These are phyloP conservation scores for Chlamydomonas sp. DNA, from an alignment of 139 green algal genomes.

Conservation along the genomic window DNA sequence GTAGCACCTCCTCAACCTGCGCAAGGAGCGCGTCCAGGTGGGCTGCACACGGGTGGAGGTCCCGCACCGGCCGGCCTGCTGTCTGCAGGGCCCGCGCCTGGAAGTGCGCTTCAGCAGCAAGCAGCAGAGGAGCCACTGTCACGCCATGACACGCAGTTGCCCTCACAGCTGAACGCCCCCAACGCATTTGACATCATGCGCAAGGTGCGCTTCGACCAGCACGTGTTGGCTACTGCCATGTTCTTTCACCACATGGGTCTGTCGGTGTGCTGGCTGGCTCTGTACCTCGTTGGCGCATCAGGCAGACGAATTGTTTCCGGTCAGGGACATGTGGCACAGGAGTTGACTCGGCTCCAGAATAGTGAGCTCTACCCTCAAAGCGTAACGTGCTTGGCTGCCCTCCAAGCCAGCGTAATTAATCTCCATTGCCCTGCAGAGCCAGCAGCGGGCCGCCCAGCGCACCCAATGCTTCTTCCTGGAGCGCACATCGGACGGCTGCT, in stretches of 20 bases:
- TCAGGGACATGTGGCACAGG: background rate
- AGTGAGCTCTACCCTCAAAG: too few species aligned
- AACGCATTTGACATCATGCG: conserved; percentile 34
- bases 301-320: background rate
- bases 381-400: too few species aligned
- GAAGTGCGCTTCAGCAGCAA: background rate
- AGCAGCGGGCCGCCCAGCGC: conserved; percentile 14
- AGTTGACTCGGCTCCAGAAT: background rate
- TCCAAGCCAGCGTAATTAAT: background rate
- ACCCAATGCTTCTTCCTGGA: conserved; percentile 36
- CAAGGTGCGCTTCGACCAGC: background rate
- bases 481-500: background rate
- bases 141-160: background rate
- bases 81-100: background rate
- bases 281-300: background rate
- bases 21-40: background rate
- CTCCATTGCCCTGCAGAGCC: background rate
- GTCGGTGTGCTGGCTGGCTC: background rate
- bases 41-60: background rate
- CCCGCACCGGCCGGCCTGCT: too few species aligned
- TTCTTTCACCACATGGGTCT: background rate
- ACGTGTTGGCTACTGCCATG: background rate
- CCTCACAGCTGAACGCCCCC: background rate
- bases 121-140: background rate
- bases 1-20: background rate